Evolutionary conservation across 306 rosid genomes (phyloP).

Genomic region (Vigna angularis): DNA sequence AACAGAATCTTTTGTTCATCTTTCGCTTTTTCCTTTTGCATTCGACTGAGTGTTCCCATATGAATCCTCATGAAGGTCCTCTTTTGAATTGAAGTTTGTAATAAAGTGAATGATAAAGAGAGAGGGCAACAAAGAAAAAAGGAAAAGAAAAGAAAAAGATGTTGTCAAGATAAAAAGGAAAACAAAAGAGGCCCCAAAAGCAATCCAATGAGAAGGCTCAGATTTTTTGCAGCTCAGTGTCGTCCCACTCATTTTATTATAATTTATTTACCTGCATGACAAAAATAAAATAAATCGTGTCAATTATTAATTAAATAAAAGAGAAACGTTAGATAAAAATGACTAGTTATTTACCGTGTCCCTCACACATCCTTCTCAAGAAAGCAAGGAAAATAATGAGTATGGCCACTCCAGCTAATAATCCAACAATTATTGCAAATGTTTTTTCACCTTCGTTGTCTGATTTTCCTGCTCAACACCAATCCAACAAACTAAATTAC

Average conservation of each 20-base stretch:
- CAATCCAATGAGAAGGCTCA: conserved; percentile 44
- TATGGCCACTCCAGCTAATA: conserved; percentile 85
- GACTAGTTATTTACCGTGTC: conserved; percentile 53
- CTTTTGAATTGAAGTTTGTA: conserved; percentile 28
- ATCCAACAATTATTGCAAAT: conserved; percentile 88
- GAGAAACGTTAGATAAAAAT: not conserved
- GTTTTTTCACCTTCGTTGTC: conserved; percentile 73
- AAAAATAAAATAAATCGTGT: conserved; percentile 25
- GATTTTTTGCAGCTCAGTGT: conserved; percentile 30
- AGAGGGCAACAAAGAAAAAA: not conserved
- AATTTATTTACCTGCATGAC: conserved; percentile 76
- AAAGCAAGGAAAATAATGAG: conserved; percentile 80
- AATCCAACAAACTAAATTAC: conserved; percentile 12
- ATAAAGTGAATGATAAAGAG: conserved; percentile 35
- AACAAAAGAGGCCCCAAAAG: conserved; percentile 49
- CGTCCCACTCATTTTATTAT: conserved; percentile 42
- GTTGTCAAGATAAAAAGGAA: conserved; percentile 28
- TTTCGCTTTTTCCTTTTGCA: conserved; percentile 45
- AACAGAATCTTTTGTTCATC: conserved; percentile 51
- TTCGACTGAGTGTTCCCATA: conserved; percentile 45
- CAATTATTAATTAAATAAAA: not conserved
- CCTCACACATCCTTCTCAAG: conserved; percentile 64
- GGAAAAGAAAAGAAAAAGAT: conserved; percentile 24
- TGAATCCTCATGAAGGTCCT: conserved; percentile 41
- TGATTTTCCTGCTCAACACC: conserved; percentile 60